phyloP scores from a whole-genome alignment of 225 moss, liverwort and hornwort genomes.

The Sphagnum tenellum region DNA sequence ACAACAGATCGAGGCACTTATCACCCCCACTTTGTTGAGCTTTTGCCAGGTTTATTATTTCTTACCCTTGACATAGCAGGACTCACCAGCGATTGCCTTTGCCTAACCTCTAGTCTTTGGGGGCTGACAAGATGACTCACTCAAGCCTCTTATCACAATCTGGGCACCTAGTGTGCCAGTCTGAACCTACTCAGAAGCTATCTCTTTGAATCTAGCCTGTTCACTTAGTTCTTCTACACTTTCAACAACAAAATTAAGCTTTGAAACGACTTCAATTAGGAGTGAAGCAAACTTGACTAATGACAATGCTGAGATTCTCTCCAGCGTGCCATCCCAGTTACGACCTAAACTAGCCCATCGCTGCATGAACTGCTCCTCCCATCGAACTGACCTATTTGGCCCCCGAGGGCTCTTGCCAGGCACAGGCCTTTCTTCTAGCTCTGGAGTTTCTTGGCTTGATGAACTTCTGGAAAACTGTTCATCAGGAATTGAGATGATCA shows the following conservation, averaged over 20 bases:
- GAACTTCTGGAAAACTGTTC: conserved; percentile 5
- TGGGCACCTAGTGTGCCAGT: too few relatives aligned
- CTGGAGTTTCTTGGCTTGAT: conserved; percentile 12
- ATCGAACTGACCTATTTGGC: conserved; percentile 5
- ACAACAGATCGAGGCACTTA: too few relatives aligned
- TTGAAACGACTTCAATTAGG: conserved; percentile 82
- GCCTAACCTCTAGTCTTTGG: too few relatives aligned
- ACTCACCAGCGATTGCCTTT: too few relatives aligned
- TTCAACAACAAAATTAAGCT: conserved; percentile 72
- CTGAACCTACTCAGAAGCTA: too few relatives aligned
- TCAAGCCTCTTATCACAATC: too few relatives aligned
- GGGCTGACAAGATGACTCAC: too few relatives aligned
- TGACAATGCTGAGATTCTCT: conserved; percentile 84
- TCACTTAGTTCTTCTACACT: conserved; percentile 62
- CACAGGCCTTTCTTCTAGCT: conserved; percentile 10
- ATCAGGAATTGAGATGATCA: conserved; percentile 10
- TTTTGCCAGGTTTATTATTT: too few relatives aligned
- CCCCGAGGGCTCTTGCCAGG: conserved; percentile 1
- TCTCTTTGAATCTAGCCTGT: conserved; percentile 43
- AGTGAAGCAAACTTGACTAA: conserved; percentile 86
- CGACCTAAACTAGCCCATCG: conserved; percentile 52
- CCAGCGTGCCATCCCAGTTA: conserved; percentile 65
- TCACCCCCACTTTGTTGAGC: too few relatives aligned
- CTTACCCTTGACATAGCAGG: too few relatives aligned
- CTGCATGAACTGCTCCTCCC: conserved; percentile 55